Evolutionary conservation across 2,329 filamentous ascomycete genomes (phyloP).

Genomic region (Ophiostoma tasmaniense): DNA sequence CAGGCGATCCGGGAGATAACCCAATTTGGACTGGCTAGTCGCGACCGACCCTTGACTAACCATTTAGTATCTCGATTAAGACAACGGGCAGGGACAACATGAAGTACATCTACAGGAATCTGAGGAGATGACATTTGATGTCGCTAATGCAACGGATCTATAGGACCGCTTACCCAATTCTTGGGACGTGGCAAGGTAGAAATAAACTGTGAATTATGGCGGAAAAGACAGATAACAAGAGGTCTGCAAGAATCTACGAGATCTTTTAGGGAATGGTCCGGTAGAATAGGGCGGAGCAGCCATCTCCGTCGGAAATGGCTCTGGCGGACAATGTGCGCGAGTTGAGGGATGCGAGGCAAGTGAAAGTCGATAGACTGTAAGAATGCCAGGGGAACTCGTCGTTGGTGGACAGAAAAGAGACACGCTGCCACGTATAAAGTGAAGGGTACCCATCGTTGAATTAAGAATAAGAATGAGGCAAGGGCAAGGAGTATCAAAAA

Average conservation of each 20-base stretch:
- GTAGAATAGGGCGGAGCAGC: constrained; percentile 11
- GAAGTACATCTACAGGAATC: not conserved
- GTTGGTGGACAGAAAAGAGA: not conserved
- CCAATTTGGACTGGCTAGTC: not conserved
- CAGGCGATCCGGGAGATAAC: not conserved
- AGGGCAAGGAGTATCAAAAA: not conserved
- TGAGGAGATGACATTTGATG: not conserved
- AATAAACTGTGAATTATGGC: not conserved
- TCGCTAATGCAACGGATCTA: not conserved
- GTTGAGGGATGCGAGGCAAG: not conserved
- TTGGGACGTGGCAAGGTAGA: not conserved
- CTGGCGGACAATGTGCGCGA: not conserved
- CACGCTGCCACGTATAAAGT: not conserved
- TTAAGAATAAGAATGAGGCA: not conserved
- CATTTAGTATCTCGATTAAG: not conserved
- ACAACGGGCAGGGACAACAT: not conserved
- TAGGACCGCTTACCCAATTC: not conserved
- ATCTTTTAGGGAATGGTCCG: not conserved
- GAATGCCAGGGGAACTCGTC: not conserved
- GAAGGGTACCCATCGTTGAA: not conserved
- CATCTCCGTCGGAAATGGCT: constrained; percentile 6
- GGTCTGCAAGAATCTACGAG: not conserved
- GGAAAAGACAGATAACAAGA: not conserved
- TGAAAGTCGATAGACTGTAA: not conserved
- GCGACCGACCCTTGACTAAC: not conserved